Base-by-base conservation (phyloP, 2,329 filamentous ascomycete genomes). In the Fusarium domesticum region DNA sequence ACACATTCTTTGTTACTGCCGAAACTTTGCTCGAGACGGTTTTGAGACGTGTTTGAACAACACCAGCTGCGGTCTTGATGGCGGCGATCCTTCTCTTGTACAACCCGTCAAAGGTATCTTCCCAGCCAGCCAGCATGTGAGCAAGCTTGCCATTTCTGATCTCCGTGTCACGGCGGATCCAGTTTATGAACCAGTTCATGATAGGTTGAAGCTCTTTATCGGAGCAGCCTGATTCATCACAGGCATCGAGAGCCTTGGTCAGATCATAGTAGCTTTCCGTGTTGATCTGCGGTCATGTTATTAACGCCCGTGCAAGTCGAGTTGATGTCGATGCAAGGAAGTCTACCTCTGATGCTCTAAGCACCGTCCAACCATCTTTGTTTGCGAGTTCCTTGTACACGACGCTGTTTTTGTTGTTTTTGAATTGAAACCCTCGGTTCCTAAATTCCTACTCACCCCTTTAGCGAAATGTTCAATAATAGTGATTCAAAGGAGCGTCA, bases 341-440 rank as follows among this genome's bases (percentile, higher is more conserved):
- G n/a, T n/a, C n/a, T n/a, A 50, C 50, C 23, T 47, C 50, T 15
- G 45, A 33, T 23, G 42, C 50, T 39, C 41, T 49, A 6, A 50
- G 39, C 3, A 50, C 39, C 2, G 28, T 23, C 50, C 50, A 53
- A 5, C 50, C 50, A n/a, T 53, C 46, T 3, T 50, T 53, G 12
- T 50, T 47, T 8, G 32, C 34, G 6, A 53, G 49, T 15, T 50
- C 42, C 8, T 36, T 43, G 2, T 41, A 8, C 2, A 53, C 15
- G 33, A 47, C 39, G 10, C 28, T 25, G 4, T 18, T 19, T 8
- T 40, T 53, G 23, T 52, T 52, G 28, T 20, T 43, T 5, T 43
- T 37, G 3, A 40, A 23, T 8, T n/a, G 15, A 14, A 50, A 40
- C 3, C 46, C 46, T 16, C 35, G 37, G 8, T 34, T 28, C 7